A percentile compares a stretch with the other conserved stretches of the same genome.
phyloP scores from a whole-genome alignment of 2,329 filamentous ascomycete genomes.

The Fusarium brevicatenulatum region DNA sequence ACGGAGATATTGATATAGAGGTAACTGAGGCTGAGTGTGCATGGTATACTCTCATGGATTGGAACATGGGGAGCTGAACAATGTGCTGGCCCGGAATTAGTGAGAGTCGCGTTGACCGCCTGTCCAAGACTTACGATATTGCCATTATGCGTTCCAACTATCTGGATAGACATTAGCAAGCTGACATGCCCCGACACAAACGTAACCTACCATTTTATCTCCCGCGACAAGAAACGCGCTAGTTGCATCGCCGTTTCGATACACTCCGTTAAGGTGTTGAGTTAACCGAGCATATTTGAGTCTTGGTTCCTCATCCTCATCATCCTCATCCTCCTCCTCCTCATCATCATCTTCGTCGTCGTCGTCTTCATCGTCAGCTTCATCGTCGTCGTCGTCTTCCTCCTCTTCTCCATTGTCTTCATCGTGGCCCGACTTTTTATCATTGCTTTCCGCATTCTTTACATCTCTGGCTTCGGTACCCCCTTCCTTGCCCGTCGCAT shows the following conservation, averaged over 20 bases:
- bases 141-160: conserved; percentile 94
- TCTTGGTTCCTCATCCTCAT: conserved; percentile 89
- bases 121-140: conserved; percentile 78
- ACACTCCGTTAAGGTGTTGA: conserved; percentile 79
- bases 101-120: not conserved
- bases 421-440: conserved; percentile 38
- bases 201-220: conserved; percentile 86
- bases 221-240: conserved; percentile 90
- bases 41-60: conserved; percentile 85
- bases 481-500: not conserved
- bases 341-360: conserved; percentile 47
- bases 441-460: conserved; percentile 13
- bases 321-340: conserved; percentile 66
- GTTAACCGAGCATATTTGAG: conserved; percentile 94
- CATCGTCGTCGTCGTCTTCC: conserved; percentile 36
- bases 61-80: conserved; percentile 82
- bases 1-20: conserved; percentile 88
- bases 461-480: conserved; percentile 7
- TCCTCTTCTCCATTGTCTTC: conserved; percentile 25
- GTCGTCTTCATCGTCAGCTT: conserved; percentile 35
- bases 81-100: conserved; percentile 73
- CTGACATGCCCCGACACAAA: not conserved
- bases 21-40: conserved; percentile 94
- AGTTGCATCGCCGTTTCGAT: conserved; percentile 94
- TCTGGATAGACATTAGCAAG: conserved; percentile 60